phyloP scores from a whole-genome alignment of 129 eudicot species.

The Calendula officinalis region DNA sequence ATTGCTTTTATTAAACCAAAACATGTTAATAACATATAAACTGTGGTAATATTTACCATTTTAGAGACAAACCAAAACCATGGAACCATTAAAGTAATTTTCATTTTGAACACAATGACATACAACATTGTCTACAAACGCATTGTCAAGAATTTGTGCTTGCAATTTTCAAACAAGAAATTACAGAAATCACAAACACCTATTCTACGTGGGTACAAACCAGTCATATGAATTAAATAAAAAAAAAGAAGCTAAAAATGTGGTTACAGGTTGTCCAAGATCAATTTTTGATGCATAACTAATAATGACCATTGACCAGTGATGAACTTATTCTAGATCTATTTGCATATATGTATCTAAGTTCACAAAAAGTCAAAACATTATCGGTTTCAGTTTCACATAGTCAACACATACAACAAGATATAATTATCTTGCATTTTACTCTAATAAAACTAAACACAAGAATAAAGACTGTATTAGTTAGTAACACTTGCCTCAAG shows the following conservation, averaged over 20 bases:
- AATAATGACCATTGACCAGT: neutral
- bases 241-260: neutral
- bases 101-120: neutral
- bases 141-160: neutral
- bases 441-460: neutral
- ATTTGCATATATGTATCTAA: no score
- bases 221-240: no score
- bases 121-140: neutral
- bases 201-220: neutral
- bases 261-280: neutral
- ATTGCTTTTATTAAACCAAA: neutral
- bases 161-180: neutral
- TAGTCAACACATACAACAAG: neutral
- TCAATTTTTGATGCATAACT: neutral
- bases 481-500: conserved; percentile 21
- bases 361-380: no score
- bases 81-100: neutral
- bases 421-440: neutral
- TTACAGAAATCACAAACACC: neutral
- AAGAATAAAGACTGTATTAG: neutral
- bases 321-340: no score
- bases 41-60: neutral
- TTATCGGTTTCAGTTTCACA: neutral
- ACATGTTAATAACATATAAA: neutral
- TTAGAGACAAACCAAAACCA: neutral